These are phyloP conservation scores for Zelonia costaricensis DNA, from an alignment of 208 protist genomes.

Conservation along the genomic window DNA sequence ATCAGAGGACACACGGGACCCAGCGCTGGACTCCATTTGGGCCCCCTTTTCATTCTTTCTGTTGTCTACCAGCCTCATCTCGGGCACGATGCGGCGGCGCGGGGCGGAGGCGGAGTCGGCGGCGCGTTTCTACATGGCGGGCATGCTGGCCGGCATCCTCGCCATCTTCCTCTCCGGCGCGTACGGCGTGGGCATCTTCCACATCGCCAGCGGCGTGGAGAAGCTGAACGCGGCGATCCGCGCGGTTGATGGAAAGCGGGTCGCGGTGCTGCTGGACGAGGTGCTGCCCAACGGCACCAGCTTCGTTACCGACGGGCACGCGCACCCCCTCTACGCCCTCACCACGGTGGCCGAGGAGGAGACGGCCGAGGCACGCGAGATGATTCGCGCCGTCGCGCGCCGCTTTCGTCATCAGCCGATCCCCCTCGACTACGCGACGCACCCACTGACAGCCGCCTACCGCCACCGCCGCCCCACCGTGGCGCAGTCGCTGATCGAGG, in stretches of 20 bases:
- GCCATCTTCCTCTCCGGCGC: slow-evolving; percentile 9
- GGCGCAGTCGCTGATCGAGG: slow-evolving; percentile 31
- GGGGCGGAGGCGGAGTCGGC: slow-evolving; percentile 1
- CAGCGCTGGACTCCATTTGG: too few relatives aligned
- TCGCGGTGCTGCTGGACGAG: slow-evolving; percentile 2
- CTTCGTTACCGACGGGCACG: background rate
- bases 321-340: slow-evolving; percentile 27
- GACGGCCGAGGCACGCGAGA: slow-evolving; percentile 24
- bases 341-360: slow-evolving; percentile 22
- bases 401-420: slow-evolving; percentile 13
- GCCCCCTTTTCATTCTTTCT: too few relatives aligned
- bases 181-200: slow-evolving; percentile 9
- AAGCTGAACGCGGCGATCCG: slow-evolving; percentile 25
- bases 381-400: slow-evolving; percentile 20
- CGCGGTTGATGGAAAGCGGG: slow-evolving; percentile 8
- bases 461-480: slow-evolving; percentile 33
- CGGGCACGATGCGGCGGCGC: slow-evolving; percentile 3
- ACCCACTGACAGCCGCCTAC: slow-evolving; percentile 68
- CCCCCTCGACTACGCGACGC: slow-evolving; percentile 42
- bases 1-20: too few relatives aligned
- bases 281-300: slow-evolving; percentile 1
- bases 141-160: slow-evolving; percentile 15
- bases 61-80: too few relatives aligned
- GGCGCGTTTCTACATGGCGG: slow-evolving; percentile 15
- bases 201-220: background rate